These are phyloP conservation scores for Lipomyces spencermartinsiae DNA, from an alignment of 805 yeast species.

Conservation along the genomic window DNA sequence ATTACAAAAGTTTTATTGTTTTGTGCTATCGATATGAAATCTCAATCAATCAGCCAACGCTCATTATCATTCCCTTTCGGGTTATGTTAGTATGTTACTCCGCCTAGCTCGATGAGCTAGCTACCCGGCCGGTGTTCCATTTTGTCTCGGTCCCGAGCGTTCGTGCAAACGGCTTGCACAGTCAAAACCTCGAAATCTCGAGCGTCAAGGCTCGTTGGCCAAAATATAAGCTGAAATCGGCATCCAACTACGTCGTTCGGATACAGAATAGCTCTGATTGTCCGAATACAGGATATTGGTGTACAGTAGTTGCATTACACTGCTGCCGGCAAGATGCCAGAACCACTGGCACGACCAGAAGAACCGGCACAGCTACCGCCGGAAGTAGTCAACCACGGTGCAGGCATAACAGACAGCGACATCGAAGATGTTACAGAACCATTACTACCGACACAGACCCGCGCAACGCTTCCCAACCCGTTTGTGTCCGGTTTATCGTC, in stretches of 20 bases:
- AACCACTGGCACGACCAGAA: neutral
- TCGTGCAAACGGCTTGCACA: too few species aligned
- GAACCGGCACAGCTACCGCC: slow-evolving; percentile 19
- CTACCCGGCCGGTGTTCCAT: too few species aligned
- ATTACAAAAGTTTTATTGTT: too few species aligned
- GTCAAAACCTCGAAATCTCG: too few species aligned
- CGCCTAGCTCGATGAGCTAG: too few species aligned
- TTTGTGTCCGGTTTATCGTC: slow-evolving; percentile 27
- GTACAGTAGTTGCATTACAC: neutral
- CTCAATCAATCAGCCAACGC: too few species aligned
- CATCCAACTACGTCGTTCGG: neutral
- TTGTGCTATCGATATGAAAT: too few species aligned
- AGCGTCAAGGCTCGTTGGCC: too few species aligned
- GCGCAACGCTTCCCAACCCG: slow-evolving; percentile 34
- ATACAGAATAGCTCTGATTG: neutral
- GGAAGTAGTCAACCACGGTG: slow-evolving; percentile 31
- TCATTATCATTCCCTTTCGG: too few species aligned
- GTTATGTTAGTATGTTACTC: too few species aligned
- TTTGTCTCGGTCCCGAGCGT: too few species aligned
- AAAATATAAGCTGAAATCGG: too few species aligned
- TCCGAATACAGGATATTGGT: neutral
- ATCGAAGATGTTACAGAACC: slow-evolving; percentile 34
- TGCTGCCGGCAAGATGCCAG: neutral
- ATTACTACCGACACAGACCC: slow-evolving; percentile 25
- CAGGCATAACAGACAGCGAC: slow-evolving; percentile 22